Evolutionary conservation across 257 asterid genomes (phyloP).

Genomic region (Solanum microdontum): DNA sequence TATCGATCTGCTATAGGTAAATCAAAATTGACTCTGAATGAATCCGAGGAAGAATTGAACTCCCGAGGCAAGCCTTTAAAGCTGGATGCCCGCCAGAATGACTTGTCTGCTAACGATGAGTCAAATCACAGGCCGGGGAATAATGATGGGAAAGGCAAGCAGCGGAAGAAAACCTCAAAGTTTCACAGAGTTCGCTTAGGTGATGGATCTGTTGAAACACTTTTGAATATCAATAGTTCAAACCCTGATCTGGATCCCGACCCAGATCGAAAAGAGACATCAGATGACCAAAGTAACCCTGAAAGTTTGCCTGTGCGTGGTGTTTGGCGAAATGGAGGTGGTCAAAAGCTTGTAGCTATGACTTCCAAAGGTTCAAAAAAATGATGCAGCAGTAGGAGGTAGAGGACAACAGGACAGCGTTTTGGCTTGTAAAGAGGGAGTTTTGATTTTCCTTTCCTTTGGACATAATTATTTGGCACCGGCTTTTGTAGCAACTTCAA

Average conservation of each 20-base stretch:
- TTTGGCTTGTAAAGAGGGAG: not conserved
- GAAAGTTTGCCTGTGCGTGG: conserved; percentile 59
- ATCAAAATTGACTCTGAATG: conserved; percentile 31
- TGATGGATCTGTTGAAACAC: conserved; percentile 54
- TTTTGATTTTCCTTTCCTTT: not conserved
- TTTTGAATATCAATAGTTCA: conserved; percentile 31
- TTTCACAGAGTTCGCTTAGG: conserved; percentile 78
- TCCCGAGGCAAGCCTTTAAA: conserved; percentile 21
- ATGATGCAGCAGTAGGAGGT: conserved; percentile 2
- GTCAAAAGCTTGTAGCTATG: conserved; percentile 52
- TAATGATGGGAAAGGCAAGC: conserved; percentile 54
- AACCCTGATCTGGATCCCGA: conserved; percentile 48
- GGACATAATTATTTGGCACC: not conserved
- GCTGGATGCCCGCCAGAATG: conserved; percentile 18
- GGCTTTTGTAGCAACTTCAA: not conserved
- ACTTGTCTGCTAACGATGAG: conserved; percentile 21
- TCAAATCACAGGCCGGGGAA: conserved; percentile 23
- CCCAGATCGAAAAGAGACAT: conserved; percentile 18
- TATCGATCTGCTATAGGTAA: conserved; percentile 54
- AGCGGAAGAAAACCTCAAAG: conserved; percentile 72
- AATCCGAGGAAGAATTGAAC: conserved; percentile 12
- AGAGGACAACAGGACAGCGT: not conserved
- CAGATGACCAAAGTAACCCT: conserved; percentile 11
- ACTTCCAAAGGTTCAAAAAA: conserved; percentile 33
- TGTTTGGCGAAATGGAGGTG: conserved; percentile 87